Evolutionary conservation across 352 stramenopile species (phyloP).

Genomic region (Pythium grandisporangium): DNA sequence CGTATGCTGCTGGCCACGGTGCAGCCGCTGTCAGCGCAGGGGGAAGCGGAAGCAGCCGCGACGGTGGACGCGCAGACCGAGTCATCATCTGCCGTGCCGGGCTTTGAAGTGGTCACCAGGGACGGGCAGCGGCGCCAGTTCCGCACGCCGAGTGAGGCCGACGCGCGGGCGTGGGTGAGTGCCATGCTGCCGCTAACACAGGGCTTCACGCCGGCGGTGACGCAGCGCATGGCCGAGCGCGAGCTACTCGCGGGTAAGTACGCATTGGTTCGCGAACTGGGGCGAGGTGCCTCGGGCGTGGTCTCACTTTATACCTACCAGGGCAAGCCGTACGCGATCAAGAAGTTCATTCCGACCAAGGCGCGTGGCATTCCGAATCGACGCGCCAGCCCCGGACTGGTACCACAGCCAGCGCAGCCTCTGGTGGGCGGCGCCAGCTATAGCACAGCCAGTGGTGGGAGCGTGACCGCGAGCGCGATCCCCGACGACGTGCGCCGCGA

Average conservation of each 20-base stretch:
- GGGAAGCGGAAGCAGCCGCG: neutral
- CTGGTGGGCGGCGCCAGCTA: constrained; percentile 1
- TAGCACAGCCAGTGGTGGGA: neutral
- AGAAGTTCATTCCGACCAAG: constrained; percentile 60
- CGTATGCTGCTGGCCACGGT: too few relatives aligned
- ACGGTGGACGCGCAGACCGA: too few relatives aligned
- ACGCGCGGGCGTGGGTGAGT: constrained; percentile 34
- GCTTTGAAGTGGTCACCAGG: constrained; percentile 24
- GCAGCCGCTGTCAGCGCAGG: constrained; percentile 1
- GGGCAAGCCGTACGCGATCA: constrained; percentile 53
- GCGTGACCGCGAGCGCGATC: constrained; percentile 10
- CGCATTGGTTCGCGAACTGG: constrained; percentile 60
- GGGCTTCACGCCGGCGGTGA: constrained; percentile 38
- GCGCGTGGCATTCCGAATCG: constrained; percentile 40
- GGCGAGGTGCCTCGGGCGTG: constrained; percentile 51
- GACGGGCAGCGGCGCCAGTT: constrained; percentile 23
- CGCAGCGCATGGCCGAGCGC: constrained; percentile 35
- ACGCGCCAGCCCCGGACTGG: constrained; percentile 20
- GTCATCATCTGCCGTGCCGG: too few relatives aligned
- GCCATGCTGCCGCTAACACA: constrained; percentile 27
- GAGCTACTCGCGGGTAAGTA: constrained; percentile 61
- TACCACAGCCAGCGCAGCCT: too few relatives aligned
- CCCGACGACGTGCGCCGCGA: constrained; percentile 57
- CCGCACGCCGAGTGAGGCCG: constrained; percentile 24
- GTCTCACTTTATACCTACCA: constrained; percentile 69